A percentile compares a stretch with the other conserved stretches of the same genome.
Conservation (phyloP, 345 rosid genomes). For the Pistacia vera region DNA sequence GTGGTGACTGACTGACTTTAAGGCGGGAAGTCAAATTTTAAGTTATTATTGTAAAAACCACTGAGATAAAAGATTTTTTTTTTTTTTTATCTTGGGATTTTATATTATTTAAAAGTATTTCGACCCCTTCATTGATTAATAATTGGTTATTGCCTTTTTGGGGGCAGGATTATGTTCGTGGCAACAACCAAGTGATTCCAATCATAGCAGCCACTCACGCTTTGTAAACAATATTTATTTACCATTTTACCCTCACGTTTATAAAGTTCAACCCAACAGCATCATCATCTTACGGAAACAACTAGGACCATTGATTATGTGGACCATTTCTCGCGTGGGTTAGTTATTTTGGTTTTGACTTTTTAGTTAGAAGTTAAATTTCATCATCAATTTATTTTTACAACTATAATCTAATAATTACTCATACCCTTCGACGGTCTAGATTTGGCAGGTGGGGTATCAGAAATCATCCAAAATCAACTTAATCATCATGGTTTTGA, state of each 20-base stretch:
- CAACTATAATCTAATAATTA: not conserved
- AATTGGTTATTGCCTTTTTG: conserved; percentile 19
- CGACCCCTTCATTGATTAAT: not conserved
- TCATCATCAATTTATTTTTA: not conserved
- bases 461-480: not conserved
- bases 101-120: not conserved
- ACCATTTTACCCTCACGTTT: conserved; percentile 30
- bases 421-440: not conserved
- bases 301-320: conserved; percentile 37
- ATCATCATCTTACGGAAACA: conserved; percentile 18
- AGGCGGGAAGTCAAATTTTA: not conserved
- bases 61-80: not conserved
- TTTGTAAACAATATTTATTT: conserved; percentile 15
- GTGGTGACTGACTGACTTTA: not conserved
- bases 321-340: conserved; percentile 35
- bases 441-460: not conserved
- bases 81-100: not conserved
- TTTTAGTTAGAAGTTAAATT: conserved; percentile 30
- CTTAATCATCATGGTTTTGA: not conserved
- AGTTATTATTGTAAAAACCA: conserved; percentile 2
- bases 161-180: conserved; percentile 53
- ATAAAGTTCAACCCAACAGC: conserved; percentile 33
- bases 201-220: conserved; percentile 57
- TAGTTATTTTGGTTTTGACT: conserved; percentile 31
- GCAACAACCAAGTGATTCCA: conserved; percentile 47